Base-by-base conservation (phyloP, 2,329 filamentous ascomycete genomes). In the Fusarium chlamydosporum region DNA sequence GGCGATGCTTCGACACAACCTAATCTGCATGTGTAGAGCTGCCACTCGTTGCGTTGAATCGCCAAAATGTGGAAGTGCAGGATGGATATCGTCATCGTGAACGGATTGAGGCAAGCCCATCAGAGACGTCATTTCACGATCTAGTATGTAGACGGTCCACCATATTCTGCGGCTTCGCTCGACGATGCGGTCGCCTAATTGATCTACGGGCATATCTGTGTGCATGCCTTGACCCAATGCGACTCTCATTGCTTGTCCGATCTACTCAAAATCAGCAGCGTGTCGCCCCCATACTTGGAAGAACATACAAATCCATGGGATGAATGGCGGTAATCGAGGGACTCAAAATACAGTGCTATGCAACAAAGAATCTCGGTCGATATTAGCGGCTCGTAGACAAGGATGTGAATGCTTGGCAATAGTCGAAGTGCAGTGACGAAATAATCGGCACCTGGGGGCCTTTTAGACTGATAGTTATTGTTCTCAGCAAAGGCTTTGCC, bases 61-160 rank as follows among this genome's bases (percentile, higher is more conserved):
- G 1, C 63, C 65, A 16, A 76, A 79, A 3, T 71, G 69, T 0
- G 78, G 78, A 2, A 79, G 68, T 31, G 79, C 77, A 1, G 82
- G 81, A 9, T 82, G 78, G 1, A 88, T 80, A 41, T 87, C 82
- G n/a, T 85, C 81, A 38, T 86, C 84, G 20, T 78, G 76, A 3
- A 87, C 77, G 0, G 82, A 81, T 45, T 82, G 79, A 0, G 85
- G 85, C 0, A 85, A 64, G 0, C 85, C 85, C 81, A 86, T 85
- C 4, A 86, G 65, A 1, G 83, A 84, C 2, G 83, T 84, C 79
- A 86, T 85, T 65, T 86, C 81, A 4, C 84, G 79, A 54, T 87
- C 85, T 1, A 87, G 73, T 2, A 86, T 78, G 40, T 85, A 86
- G 0, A 85, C 78, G 0, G 85, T 86, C 84, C 84, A 87, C 84